Percentiles rank a stretch among this genome's conserved stretches.
Evolutionary conservation across 2,329 filamentous ascomycete species (phyloP).

Genomic region (Mycosphaerella sp.): DNA sequence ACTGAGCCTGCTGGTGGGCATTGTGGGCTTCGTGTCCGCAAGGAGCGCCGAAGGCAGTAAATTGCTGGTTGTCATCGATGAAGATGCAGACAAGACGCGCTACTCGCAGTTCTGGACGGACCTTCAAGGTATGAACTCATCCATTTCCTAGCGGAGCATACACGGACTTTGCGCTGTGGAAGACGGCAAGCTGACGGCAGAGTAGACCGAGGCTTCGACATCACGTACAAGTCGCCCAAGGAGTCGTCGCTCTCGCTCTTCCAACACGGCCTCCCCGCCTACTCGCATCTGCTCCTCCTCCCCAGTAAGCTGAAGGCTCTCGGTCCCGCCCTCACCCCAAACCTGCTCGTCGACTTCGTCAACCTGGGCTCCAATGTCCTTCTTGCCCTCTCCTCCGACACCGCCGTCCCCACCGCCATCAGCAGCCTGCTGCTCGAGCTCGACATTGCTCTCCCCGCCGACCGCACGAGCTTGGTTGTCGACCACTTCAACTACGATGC

Average conservation of each 20-base stretch:
- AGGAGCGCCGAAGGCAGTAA: constrained; percentile 72
- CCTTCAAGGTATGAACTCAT: constrained; percentile 51
- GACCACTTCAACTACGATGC: constrained; percentile 95
- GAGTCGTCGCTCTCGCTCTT: constrained; percentile 71
- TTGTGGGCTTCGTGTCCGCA: constrained; percentile 63
- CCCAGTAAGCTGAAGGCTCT: constrained; percentile 89
- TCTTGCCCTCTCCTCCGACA: constrained; percentile 68
- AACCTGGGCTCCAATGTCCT: constrained; percentile 89
- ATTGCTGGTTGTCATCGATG: constrained; percentile 80
- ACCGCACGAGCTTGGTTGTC: constrained; percentile 77
- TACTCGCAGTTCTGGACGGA: constrained; percentile 79
- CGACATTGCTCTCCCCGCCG: constrained; percentile 78
- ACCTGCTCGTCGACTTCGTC: constrained; percentile 81
- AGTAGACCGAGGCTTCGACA: constrained; percentile 71
- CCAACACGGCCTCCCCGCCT: constrained; percentile 75
- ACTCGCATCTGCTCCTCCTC: constrained; percentile 85
- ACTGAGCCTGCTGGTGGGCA: constrained; percentile 52
- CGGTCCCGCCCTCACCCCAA: constrained; percentile 79
- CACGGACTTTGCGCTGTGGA: background rate
- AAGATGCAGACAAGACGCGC: constrained; percentile 67
- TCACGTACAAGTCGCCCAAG: constrained; percentile 78
- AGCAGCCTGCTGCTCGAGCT: constrained; percentile 77
- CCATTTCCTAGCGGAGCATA: background rate
- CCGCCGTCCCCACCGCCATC: constrained; percentile 64
- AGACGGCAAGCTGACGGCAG: constrained; percentile 21